Evolutionary conservation across 768 basidiomycete species (phyloP), one percentile per base, ranked within the genome.

Genomic region (Sporobolomyces pararoseus): DNA sequence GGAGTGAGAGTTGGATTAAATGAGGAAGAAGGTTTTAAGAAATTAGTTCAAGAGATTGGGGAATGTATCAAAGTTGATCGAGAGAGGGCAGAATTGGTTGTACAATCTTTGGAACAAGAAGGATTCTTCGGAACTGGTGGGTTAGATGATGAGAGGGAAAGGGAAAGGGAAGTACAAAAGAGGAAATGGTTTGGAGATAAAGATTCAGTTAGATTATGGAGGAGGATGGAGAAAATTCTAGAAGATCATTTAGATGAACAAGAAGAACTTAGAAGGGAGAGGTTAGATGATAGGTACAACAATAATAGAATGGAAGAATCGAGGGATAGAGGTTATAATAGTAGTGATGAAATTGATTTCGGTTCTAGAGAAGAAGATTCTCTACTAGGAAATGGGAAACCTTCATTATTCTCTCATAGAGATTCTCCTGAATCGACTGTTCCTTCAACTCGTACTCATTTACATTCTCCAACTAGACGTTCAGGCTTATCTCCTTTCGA

Each of bases 221-320:
- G 4, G 3, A 44, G 37, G 25, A 73, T 73, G 72, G 72, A 73
- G 31, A 9, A 21, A 19, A 44, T 69, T 19, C 50, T 73, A 21
- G 67, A 68, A 50, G 67, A 69, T 50, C 7, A 46, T 23, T 17
- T 52, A 35, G 64, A 52, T 51, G 57, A 42, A 42, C 39, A 17
- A 42, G 39, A 42, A 42, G 39, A 42, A 42, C 10, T 9, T 9
- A 42, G 39, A 17, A 42, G 39, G 39, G 9, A 9, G 39, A 42
- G 39, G 9, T 42, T 42, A n/a, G n/a, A n/a, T n/a, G n/a, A n/a
- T n/a, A n/a, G n/a, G n/a, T n/a, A n/a, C n/a, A n/a, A n/a, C n/a
- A n/a, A n/a, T n/a, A n/a, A n/a, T n/a, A n/a, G n/a, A n/a, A n/a
- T n/a, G n/a, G n/a, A n/a, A n/a, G n/a, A n/a, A n/a, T n/a, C n/a